A percentile compares a stretch with the other conserved stretches of the same genome.
phyloP scores from a whole-genome alignment of 306 rosid species.

The Rosa persica region DNA sequence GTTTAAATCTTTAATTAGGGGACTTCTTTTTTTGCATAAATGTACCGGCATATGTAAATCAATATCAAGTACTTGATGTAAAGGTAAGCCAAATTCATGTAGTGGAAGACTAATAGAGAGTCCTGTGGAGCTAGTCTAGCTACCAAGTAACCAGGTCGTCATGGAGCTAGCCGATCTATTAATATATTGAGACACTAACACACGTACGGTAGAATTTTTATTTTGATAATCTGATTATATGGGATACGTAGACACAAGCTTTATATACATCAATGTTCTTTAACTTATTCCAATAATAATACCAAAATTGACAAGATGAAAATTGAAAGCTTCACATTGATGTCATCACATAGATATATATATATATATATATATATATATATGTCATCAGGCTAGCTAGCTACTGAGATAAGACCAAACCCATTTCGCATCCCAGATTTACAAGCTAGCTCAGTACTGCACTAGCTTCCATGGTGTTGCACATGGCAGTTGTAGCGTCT shows the following conservation, averaged over 20 bases:
- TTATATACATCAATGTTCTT: not conserved
- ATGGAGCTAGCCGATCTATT: too few relatives aligned
- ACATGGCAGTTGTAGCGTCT: slow-evolving; percentile 10
- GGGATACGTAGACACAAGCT: not conserved
- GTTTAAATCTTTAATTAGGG: too few relatives aligned
- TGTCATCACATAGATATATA: not conserved
- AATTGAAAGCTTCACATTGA: not conserved
- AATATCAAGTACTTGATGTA: too few relatives aligned
- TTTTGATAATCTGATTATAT: too few relatives aligned
- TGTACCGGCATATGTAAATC: too few relatives aligned
- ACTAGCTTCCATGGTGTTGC: slow-evolving; percentile 14
- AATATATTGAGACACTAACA: too few relatives aligned
- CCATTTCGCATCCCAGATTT: not conserved
- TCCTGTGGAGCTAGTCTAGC: too few relatives aligned
- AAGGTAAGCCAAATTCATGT: too few relatives aligned
- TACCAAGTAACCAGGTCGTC: too few relatives aligned
- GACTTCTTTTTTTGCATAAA: too few relatives aligned
- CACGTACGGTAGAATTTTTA: too few relatives aligned
- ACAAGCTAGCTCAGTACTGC: not conserved
- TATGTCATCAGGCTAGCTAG: not conserved
- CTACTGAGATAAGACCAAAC: not conserved
- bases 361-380: not conserved
- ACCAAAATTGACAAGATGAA: not conserved
- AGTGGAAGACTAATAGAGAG: too few relatives aligned
- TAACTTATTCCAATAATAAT: not conserved